Base-by-base conservation (phyloP, 2,329 filamentous ascomycete genomes). In the Penicillium olsonii region DNA sequence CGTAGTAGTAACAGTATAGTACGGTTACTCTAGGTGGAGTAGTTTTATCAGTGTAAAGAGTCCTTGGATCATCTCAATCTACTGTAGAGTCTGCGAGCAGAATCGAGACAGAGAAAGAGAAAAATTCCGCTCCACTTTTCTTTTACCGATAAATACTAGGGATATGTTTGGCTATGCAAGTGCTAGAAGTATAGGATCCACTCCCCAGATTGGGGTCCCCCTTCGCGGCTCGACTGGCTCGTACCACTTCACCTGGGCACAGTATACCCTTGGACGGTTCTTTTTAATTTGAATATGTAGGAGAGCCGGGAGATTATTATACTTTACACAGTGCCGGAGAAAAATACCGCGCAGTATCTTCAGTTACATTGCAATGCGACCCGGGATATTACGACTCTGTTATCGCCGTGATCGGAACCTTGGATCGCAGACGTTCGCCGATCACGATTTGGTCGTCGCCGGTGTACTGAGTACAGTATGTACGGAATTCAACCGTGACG, bases 401-500 rank as follows among this genome's bases (percentile, higher is more conserved):
- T 44, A 48, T 48, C 45, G 12, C 12, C 4, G 29, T 33, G 10
- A 11, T 41, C 39, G 26, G 27, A 40, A 26, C 37, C 37, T 19
- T 34, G 27, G 27, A 17, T 33, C 43, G 29, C 29, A 6, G 14
- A 14, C 9, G 24, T 40, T 26, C 20, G 29, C 26, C 14, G 20
- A 18, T 45, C 24, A 20, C 19, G 27, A 26, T 37, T 12, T 5
- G 44, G 33, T 18, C 15, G 10, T 35, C 33, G 33, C 27, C 27
- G 10, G 29, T 20, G 24, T 20, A 24, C n/a, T n/a, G n/a, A n/a
- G n/a, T n/a, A n/a, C n/a, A n/a, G n/a, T n/a, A 49, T 45, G 46
- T 49, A 49, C 35, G 10, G 20, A 52, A 49, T 57, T 41, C 45
- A 6, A 57, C 47, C 24, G 54, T 61, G 58, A 59, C 56, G 54